Percentiles rank a stretch among this genome's conserved stretches.
phyloP scores from a whole-genome alignment of 1,284 basidiomycete species.

The Athelia sp. region DNA sequence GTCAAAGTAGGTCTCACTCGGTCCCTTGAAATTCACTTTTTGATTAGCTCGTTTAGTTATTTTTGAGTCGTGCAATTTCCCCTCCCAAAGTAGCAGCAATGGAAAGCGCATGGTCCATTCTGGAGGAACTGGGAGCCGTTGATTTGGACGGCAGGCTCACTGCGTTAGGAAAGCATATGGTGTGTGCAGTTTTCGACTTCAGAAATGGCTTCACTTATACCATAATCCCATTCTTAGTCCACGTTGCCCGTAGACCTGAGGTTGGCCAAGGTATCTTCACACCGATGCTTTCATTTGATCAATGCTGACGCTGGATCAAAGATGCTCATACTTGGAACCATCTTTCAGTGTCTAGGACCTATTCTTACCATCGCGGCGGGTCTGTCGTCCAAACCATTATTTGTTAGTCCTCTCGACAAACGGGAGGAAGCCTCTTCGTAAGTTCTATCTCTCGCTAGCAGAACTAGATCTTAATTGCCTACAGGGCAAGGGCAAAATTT shows the following conservation, averaged over 20 bases:
- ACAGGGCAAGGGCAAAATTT: slow-evolving; percentile 68
- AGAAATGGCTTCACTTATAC: slow-evolving; percentile 1
- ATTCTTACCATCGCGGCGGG: slow-evolving; percentile 81
- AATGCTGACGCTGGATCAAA: slow-evolving; percentile 20
- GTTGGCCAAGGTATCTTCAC: slow-evolving; percentile 68
- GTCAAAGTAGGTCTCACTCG: slow-evolving; percentile 51
- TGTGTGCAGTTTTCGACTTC: slow-evolving; percentile 17
- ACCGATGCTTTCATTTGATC: neutral
- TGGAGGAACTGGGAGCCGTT: slow-evolving; percentile 80
- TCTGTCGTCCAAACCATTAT: slow-evolving; percentile 85
- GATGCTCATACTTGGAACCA: slow-evolving; percentile 83
- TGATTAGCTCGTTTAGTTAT: slow-evolving; percentile 26
- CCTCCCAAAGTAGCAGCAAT: slow-evolving; percentile 78
- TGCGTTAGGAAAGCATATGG: slow-evolving; percentile 81
- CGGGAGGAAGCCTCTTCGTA: slow-evolving; percentile 75
- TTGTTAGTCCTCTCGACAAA: slow-evolving; percentile 77
- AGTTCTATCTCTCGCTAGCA: slow-evolving; percentile 13
- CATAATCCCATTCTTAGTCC: slow-evolving; percentile 40
- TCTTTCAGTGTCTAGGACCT: slow-evolving; percentile 77
- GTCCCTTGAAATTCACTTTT: neutral
- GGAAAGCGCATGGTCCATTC: slow-evolving; percentile 71
- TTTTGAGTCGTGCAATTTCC: slow-evolving; percentile 75
- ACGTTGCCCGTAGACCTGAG: slow-evolving; percentile 87
- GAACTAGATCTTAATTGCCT: slow-evolving; percentile 1
- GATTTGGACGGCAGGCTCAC: slow-evolving; percentile 64